phyloP scores from a whole-genome alignment of 441 rosid species.

The Adansonia grandidieri region DNA sequence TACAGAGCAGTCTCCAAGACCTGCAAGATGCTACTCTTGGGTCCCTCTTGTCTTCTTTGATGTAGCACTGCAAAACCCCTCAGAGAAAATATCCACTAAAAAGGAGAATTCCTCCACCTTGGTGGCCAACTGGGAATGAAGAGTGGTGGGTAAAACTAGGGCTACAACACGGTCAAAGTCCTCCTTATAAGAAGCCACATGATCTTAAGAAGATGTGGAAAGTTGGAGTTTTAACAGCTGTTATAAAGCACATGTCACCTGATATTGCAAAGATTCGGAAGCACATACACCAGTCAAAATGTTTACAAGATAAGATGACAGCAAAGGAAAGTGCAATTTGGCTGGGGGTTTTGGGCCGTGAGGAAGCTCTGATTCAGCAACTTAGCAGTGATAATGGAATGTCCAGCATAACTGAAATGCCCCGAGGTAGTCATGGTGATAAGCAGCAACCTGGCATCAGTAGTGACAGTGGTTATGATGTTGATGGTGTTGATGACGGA shows the following conservation, averaged over 20 bases:
- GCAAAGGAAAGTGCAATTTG: constrained; percentile 99
- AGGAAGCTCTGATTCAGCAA: constrained; percentile 74
- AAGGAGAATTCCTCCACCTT: constrained; percentile 88
- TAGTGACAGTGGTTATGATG: constrained; percentile 86
- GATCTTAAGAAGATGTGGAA: constrained; percentile 99
- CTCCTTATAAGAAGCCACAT: constrained; percentile 93
- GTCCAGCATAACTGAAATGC: constrained; percentile 77
- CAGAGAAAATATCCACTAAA: constrained; percentile 97
- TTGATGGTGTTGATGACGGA: constrained; percentile 60
- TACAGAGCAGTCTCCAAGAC: constrained; percentile 77
- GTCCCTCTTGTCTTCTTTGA: constrained; percentile 86
- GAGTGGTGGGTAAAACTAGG: constrained; percentile 93
- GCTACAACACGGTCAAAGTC: constrained; percentile 60
- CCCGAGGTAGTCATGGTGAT: constrained; percentile 43
- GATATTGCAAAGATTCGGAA: constrained; percentile 91
- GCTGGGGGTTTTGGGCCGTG: constrained; percentile 87
- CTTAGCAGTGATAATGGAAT: constrained; percentile 87
- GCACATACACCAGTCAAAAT: constrained; percentile 94
- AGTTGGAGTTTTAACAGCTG: constrained; percentile 96
- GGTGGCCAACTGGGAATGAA: constrained; percentile 98
- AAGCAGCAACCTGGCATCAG: constrained; percentile 56
- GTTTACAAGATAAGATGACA: constrained; percentile 99
- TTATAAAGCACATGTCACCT: constrained; percentile 96
- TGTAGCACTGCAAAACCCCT: constrained; percentile 99
- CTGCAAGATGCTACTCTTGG: constrained; percentile 97